phyloP scores from a whole-genome alignment of 495 filamentous ascomycete genomes.

The Aspergillus mulundensis region DNA sequence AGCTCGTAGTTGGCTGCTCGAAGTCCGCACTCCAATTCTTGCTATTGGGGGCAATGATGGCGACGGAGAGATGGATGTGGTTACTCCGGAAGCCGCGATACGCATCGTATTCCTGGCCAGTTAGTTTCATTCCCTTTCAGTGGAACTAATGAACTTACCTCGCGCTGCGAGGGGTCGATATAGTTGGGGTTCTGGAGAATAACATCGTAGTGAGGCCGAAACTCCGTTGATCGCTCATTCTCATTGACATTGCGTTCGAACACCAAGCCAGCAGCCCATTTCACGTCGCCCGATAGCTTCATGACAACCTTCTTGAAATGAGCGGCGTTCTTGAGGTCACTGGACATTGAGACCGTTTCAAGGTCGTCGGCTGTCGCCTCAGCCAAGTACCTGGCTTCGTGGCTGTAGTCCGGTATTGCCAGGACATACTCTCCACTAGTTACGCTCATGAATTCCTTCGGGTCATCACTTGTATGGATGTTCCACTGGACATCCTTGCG shows the following conservation, averaged over 20 bases:
- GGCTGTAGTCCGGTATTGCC: conserved; percentile 88
- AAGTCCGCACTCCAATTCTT: conserved; percentile 70
- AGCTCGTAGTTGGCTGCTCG: conserved; percentile 71
- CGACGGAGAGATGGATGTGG: conserved; percentile 90
- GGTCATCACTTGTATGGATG: conserved; percentile 75
- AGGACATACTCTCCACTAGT: conserved; percentile 92
- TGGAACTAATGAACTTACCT: conserved; percentile 26
- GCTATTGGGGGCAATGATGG: conserved; percentile 76
- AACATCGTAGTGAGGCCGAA: conserved; percentile 90
- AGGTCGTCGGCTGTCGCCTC: conserved; percentile 53
- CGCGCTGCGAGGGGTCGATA: conserved; percentile 52
- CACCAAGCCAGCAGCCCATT: conserved; percentile 83
- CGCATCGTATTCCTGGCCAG: conserved; percentile 69
- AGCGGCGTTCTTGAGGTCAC: conserved; percentile 65
- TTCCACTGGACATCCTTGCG: conserved; percentile 85
- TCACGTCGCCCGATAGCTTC: conserved; percentile 94
- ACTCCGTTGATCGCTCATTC: conserved; percentile 72
- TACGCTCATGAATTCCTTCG: conserved; percentile 89
- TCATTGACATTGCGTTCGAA: conserved; percentile 75
- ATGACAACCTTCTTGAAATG: conserved; percentile 96
- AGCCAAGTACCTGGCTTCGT: conserved; percentile 69
- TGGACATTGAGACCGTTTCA: conserved; percentile 59
- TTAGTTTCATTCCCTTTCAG: neutral
- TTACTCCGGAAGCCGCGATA: conserved; percentile 92
- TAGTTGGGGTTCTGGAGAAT: conserved; percentile 74